Evolutionary conservation across 2,329 filamentous ascomycete genomes (phyloP), one percentile per base, ranked within the genome.

Genomic region (Orbilia ellipsospora): DNA sequence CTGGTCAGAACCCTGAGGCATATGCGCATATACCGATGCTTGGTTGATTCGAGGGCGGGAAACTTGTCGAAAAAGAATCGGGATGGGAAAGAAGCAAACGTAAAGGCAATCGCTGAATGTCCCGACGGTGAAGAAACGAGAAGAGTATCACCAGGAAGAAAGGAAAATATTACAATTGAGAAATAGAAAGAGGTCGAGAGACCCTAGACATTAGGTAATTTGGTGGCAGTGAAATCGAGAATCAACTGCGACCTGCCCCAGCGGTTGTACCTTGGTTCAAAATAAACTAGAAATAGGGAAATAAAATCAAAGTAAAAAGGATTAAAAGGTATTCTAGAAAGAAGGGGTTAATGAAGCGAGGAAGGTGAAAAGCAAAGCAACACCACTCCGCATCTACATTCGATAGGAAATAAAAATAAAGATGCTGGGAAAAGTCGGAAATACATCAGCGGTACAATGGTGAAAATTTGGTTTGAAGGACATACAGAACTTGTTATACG

Each of bases 151-250:
- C 57, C 44, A 75, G 64, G 70, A 56, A 57, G 62, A 57, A 63
- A 69, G 51, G 57, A 23, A 23, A 23, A 23, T 23, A 50, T 57
- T 68, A 65, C 64, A 69, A 56, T 61, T 63, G 66, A 61, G 59
- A 64, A 69, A 69, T 75, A 48, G 59, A 36, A 62, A 48, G 23
- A 69, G 72, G 65, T 69, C 64, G 45, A 75, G 72, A 75, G 64
- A 65, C 67, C 72, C 59, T 64, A 69, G 60, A 51, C 51, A 56
- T 63, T 69, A 65, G 64, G 59, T 45, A 61, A 50, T 51, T 54
- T 42, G 16, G 65, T 69, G 72, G 72, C 72, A 75, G 72, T 61
- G 48, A 23, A 18, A 52, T 69, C 64, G 52, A 75, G 64, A 42
- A 68, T 65, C 59, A 40, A 68, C 54, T 42, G 51, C 36, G 64